Evolutionary conservation across 2,329 filamentous ascomycete species (phyloP).

Genomic region (Rhytidhysteron rufulum): DNA sequence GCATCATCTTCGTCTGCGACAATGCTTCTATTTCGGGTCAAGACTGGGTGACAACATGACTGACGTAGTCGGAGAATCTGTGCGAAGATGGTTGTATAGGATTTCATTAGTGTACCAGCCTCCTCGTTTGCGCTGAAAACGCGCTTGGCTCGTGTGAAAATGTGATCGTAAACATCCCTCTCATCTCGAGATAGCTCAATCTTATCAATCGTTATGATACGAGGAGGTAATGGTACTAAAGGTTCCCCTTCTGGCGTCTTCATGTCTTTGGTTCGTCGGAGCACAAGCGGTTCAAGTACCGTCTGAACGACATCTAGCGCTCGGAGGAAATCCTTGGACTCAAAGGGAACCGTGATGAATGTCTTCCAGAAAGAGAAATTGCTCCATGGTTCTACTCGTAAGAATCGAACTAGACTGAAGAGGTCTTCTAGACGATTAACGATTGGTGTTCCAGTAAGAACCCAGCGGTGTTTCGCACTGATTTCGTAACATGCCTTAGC

Average conservation of each 20-base stretch:
- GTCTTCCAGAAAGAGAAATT: conserved; percentile 99
- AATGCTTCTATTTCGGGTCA: conserved; percentile 80
- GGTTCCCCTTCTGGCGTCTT: conserved; percentile 82
- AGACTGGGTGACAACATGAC: conserved; percentile 86
- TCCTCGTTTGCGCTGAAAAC: conserved; percentile 85
- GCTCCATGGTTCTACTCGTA: conserved; percentile 94
- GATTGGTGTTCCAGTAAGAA: conserved; percentile 90
- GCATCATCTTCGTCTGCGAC: conserved; percentile 87
- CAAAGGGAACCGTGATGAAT: conserved; percentile 96
- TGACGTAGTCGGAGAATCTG: conserved; percentile 91
- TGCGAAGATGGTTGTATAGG: conserved; percentile 94
- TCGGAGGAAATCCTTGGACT: conserved; percentile 89
- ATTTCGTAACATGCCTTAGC: conserved; percentile 93
- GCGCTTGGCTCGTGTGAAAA: conserved; percentile 76
- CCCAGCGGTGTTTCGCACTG: conserved; percentile 82
- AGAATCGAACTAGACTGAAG: conserved; percentile 86
- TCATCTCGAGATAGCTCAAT: conserved; percentile 83
- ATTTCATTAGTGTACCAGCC: conserved; percentile 88
- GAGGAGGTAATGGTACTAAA: conserved; percentile 76
- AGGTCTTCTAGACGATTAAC: conserved; percentile 94
- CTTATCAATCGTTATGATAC: conserved; percentile 78
- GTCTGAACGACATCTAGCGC: conserved; percentile 96
- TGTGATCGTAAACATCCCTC: conserved; percentile 87
- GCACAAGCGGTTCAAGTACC: conserved; percentile 89
- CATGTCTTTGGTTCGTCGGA: conserved; percentile 96